phyloP scores from a whole-genome alignment of 2,329 filamentous ascomycete genomes.

The Penicillium sp. region DNA sequence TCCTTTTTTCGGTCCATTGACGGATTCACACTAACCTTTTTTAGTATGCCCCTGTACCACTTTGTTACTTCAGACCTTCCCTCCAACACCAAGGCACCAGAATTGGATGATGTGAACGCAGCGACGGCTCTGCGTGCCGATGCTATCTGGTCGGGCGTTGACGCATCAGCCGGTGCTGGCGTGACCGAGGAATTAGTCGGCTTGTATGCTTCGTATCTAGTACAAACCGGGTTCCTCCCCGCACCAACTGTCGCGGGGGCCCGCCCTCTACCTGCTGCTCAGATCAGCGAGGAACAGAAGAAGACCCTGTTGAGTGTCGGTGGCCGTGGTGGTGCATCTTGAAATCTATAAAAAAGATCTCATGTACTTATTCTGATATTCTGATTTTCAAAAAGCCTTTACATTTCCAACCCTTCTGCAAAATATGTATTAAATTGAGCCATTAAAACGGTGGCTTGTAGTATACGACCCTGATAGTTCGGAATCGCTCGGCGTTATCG shows the following conservation, averaged over 20 bases:
- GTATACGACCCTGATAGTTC: neutral
- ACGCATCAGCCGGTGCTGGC: slow-evolving; percentile 56
- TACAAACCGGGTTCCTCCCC: slow-evolving; percentile 62
- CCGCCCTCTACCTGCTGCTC: slow-evolving; percentile 45
- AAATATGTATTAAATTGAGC: neutral
- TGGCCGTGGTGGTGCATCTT: slow-evolving; percentile 48
- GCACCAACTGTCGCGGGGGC: slow-evolving; percentile 28
- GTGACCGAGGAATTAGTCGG: slow-evolving; percentile 63
- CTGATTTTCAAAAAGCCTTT: neutral
- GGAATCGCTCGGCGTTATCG: neutral
- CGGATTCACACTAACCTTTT: slow-evolving; percentile 3
- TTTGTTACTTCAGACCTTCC: slow-evolving; percentile 71
- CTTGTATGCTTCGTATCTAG: slow-evolving; percentile 63
- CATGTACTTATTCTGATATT: neutral
- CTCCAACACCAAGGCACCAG: slow-evolving; percentile 66
- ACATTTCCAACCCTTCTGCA: neutral
- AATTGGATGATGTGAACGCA: slow-evolving; percentile 72
- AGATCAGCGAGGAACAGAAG: slow-evolving; percentile 49
- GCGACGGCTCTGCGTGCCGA: slow-evolving; percentile 64
- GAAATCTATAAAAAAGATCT: slow-evolving; percentile 6
- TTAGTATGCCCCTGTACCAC: slow-evolving; percentile 67
- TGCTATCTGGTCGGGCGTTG: slow-evolving; percentile 56
- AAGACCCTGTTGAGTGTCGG: slow-evolving; percentile 54
- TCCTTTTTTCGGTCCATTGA: neutral
- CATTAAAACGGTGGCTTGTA: neutral